Evolutionary conservation across 345 rosid genomes (phyloP), one percentile per base, ranked within the genome.

Genomic region (Erucastrum elatum): DNA sequence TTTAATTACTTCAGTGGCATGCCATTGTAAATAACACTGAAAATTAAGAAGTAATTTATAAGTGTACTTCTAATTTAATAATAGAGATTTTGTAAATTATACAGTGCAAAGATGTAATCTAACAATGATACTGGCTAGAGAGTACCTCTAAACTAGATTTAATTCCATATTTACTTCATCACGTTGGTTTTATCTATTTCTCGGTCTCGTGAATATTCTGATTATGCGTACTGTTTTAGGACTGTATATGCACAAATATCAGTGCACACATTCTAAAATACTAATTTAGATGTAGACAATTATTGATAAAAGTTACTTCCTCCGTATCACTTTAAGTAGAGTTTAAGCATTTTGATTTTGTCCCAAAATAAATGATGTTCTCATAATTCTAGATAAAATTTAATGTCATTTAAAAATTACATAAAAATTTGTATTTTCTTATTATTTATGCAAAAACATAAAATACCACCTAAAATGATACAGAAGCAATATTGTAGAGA

Each of bases 81-180:
- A n/a, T n/a, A n/a, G n/a, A n/a, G n/a, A n/a, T 10, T 33, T 59
- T 59, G 12, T 59, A 26, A 59, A 10, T 16, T 25, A 56, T 66
- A 8, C 46, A 17, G 21, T 68, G 25, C 37, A 76, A 68, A 41
- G 33, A 59, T 76, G 29, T 44, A 68, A 68, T 60, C 74, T 44
- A 59, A 13, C 33, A 49, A 68, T 27, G 31, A 58, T 66, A 27
- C 39, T 13, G 53, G 9, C 10, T 39, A 37, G 37, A 34, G 37
- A 34, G 37, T 31, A 16, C 21, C 27, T 15, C 44, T 34, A 35
- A 66, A 26, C 41, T 35, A 34, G 39, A 29, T 37, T 65, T 1
- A 9, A 17, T 64, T 33, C 51, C 34, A 64, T 65, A 49, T 66
- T 66, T 21, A 5, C 34, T 61, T 27, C 8, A 30, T 30, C 39